Evolutionary conservation across 441 rosid genomes (phyloP).

Genomic region (Arabidopsis hybrid): DNA sequence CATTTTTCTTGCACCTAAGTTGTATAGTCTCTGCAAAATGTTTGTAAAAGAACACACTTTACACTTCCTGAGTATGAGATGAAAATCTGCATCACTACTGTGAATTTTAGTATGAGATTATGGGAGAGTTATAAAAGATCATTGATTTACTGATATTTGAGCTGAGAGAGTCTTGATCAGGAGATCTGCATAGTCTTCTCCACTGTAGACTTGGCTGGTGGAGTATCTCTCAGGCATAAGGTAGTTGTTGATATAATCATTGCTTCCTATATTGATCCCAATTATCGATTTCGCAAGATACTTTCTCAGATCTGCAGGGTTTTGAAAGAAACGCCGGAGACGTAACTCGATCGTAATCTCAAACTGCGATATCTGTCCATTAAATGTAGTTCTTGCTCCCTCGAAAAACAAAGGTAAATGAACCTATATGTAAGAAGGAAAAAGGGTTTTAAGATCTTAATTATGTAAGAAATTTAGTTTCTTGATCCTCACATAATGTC

Average conservation of each 20-base stretch:
- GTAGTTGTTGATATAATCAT: constrained; percentile 52
- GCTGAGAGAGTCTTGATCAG: constrained; percentile 41
- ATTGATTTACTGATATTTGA: constrained; percentile 38
- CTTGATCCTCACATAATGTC: constrained; percentile 44
- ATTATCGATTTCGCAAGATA: constrained; percentile 45
- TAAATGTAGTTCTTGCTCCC: constrained; percentile 48
- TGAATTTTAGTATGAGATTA: neutral
- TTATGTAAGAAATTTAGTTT: neutral
- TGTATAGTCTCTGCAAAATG: constrained; percentile 44
- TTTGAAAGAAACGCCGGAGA: constrained; percentile 38
- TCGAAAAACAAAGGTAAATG: constrained; percentile 27
- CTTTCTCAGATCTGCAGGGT: constrained; percentile 36
- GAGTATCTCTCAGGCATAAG: constrained; percentile 44
- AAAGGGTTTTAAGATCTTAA: neutral
- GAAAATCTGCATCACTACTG: neutral
- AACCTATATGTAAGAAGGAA: neutral
- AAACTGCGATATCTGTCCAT: constrained; percentile 48
- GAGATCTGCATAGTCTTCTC: constrained; percentile 44
- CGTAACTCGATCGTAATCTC: constrained; percentile 37
- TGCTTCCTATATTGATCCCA: constrained; percentile 47
- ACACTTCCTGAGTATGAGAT: constrained; percentile 16
- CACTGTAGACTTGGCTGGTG: constrained; percentile 37
- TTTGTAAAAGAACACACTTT: constrained; percentile 11
- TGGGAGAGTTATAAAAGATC: neutral
- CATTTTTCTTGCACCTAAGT: constrained; percentile 41